These are phyloP conservation scores for Orbilia blumenaviensis DNA, from an alignment of 2,329 filamentous ascomycete genomes.

Conservation along the genomic window DNA sequence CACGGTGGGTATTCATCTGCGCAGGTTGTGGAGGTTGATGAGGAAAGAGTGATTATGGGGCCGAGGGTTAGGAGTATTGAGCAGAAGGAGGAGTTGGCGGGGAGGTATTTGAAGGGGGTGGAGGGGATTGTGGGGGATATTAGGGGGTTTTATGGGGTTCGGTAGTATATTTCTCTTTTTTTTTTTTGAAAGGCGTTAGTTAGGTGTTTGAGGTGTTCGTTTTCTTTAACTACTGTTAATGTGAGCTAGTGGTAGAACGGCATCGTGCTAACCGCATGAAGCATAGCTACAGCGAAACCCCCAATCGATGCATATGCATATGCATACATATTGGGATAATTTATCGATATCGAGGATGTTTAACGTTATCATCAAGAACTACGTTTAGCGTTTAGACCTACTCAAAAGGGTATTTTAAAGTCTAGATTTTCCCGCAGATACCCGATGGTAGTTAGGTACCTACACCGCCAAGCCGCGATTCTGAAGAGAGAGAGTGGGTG, in stretches of 20 bases:
- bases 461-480: slow-evolving; percentile 22
- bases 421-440: slow-evolving; percentile 18
- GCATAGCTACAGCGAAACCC: background rate
- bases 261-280: background rate
- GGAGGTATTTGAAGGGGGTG: slow-evolving; percentile 80
- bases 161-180: too few species aligned
- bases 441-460: too few species aligned
- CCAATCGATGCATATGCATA: too few species aligned
- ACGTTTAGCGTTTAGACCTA: background rate
- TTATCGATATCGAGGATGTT: background rate
- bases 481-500: background rate
- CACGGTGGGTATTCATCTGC: slow-evolving; percentile 23
- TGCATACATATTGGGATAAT: background rate
- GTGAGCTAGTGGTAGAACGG: too few species aligned
- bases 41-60: slow-evolving; percentile 63
- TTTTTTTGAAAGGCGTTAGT: background rate
- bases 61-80: slow-evolving; percentile 69
- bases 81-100: slow-evolving; percentile 82
- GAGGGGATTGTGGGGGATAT: slow-evolving; percentile 86
- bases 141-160: slow-evolving; percentile 20
- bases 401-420: background rate
- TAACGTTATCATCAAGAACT: too few species aligned
- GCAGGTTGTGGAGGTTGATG: slow-evolving; percentile 58
- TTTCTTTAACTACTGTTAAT: too few species aligned
- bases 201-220: background rate